These are phyloP conservation scores for Sarcocystis neurona DNA, from an alignment of 169 alveolate species.

Conservation along the genomic window DNA sequence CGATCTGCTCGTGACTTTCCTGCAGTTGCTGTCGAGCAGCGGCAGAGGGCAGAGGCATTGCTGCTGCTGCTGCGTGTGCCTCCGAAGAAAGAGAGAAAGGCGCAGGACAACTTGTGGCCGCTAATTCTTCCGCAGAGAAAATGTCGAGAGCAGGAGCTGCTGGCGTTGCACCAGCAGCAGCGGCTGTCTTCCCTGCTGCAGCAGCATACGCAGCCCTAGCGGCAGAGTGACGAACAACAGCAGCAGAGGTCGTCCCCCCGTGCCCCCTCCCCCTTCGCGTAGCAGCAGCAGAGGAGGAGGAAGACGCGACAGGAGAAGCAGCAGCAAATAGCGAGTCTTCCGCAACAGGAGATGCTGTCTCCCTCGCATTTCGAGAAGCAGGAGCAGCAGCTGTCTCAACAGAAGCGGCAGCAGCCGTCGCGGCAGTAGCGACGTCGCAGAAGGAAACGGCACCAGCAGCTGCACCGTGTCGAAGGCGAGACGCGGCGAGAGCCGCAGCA, in stretches of 20 bases:
- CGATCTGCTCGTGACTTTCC: not conserved
- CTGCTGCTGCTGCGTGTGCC: not conserved
- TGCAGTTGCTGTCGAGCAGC: constrained; percentile 1
- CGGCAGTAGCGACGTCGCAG: not conserved
- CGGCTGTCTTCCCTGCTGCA: too few relatives aligned
- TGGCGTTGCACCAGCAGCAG: too few relatives aligned
- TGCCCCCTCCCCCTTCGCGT: too few relatives aligned
- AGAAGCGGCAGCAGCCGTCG: not conserved
- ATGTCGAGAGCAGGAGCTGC: too few relatives aligned
- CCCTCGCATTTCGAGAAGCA: not conserved
- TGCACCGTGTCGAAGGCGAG: not conserved
- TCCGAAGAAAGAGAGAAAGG: not conserved
- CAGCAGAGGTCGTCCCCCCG: not conserved
- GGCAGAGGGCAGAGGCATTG: not conserved
- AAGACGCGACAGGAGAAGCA: not conserved
- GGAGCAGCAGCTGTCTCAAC: not conserved
- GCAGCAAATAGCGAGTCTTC: not conserved
- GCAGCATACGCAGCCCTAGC: too few relatives aligned
- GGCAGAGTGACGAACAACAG: not conserved
- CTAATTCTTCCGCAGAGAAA: too few relatives aligned
- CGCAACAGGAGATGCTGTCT: not conserved
- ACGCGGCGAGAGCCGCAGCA: not conserved
- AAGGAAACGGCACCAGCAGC: not conserved
- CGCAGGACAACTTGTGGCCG: not conserved
- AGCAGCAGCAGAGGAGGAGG: too few relatives aligned